Conservation (phyloP, 106 monocot species). For the Amphibolis antarctica region DNA sequence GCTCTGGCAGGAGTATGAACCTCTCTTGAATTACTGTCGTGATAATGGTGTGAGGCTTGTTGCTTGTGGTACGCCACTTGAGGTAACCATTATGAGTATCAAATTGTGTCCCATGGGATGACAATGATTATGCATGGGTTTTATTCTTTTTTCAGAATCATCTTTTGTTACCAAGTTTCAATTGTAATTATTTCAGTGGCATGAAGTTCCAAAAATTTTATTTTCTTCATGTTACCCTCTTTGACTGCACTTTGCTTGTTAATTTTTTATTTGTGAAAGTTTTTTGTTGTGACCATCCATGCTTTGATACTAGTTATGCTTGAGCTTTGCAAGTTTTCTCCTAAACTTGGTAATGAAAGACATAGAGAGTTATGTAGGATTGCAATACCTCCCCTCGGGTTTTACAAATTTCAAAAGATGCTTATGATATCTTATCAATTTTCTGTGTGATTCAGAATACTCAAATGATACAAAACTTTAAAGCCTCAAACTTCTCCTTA, state of each 20-base stretch:
- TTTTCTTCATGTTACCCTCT: neutral
- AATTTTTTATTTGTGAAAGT: neutral
- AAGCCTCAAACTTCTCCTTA: too few relatives aligned
- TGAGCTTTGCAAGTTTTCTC: neutral
- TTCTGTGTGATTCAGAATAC: too few relatives aligned
- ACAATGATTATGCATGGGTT: too few relatives aligned
- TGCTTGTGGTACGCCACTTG: constrained; percentile 92
- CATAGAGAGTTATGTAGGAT: neutral
- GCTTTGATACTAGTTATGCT: neutral
- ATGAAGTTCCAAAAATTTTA: neutral
- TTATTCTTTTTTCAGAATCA: neutral
- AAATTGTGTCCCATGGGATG: neutral
- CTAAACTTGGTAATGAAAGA: neutral
- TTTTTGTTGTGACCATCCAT: neutral
- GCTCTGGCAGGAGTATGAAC: constrained; percentile 90
- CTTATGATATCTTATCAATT: neutral
- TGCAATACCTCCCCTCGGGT: neutral
- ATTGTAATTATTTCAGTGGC: neutral
- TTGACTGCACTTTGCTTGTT: too few relatives aligned
- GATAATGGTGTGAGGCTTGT: constrained; percentile 74
- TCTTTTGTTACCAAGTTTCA: neutral
- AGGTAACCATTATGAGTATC: constrained; percentile 38
- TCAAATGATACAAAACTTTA: too few relatives aligned
- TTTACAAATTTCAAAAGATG: neutral
- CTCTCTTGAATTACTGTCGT: constrained; percentile 85